A percentile compares a stretch with the other conserved stretches of the same genome.
Conservation (phyloP, 345 rosid species). For the Microthlaspi erraticum region DNA sequence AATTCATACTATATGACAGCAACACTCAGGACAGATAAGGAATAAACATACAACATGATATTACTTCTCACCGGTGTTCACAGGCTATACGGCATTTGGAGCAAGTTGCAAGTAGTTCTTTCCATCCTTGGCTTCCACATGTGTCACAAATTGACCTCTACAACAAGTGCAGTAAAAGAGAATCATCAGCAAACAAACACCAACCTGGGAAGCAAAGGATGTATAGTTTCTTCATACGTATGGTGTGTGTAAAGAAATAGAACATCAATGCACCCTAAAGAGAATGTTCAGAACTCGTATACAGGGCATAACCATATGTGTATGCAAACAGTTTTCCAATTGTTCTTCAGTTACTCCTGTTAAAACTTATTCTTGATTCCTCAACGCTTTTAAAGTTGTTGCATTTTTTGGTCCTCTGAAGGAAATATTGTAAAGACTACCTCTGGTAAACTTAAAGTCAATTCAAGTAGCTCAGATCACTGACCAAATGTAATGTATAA, state of each 20-base stretch:
- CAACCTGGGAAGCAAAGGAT: slow-evolving; percentile 8
- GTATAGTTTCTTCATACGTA: neutral
- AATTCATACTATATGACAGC: neutral
- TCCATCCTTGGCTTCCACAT: slow-evolving; percentile 54
- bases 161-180: slow-evolving; percentile 22
- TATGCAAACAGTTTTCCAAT: neutral
- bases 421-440: slow-evolving; percentile 8
- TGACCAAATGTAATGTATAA: slow-evolving; percentile 17
- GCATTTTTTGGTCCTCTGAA: neutral
- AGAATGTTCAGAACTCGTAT: slow-evolving; percentile 7
- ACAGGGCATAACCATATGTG: slow-evolving; percentile 5
- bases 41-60: neutral
- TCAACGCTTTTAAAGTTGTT: neutral
- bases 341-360: slow-evolving; percentile 6
- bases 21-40: slow-evolving; percentile 10
- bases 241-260: neutral
- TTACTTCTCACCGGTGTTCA: slow-evolving; percentile 58
- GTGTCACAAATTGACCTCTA: slow-evolving; percentile 49
- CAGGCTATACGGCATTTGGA: slow-evolving; percentile 45
- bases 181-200: slow-evolving; percentile 29
- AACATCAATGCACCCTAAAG: slow-evolving; percentile 4
- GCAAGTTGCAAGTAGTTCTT: slow-evolving; percentile 48
- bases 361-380: slow-evolving; percentile 1
- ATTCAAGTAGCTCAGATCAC: slow-evolving; percentile 14
- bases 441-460: neutral